Evolutionary conservation across 179 eudicot genomes (phyloP), one percentile per base, ranked within the genome.

Genomic region (Carnegiea gigantea): DNA sequence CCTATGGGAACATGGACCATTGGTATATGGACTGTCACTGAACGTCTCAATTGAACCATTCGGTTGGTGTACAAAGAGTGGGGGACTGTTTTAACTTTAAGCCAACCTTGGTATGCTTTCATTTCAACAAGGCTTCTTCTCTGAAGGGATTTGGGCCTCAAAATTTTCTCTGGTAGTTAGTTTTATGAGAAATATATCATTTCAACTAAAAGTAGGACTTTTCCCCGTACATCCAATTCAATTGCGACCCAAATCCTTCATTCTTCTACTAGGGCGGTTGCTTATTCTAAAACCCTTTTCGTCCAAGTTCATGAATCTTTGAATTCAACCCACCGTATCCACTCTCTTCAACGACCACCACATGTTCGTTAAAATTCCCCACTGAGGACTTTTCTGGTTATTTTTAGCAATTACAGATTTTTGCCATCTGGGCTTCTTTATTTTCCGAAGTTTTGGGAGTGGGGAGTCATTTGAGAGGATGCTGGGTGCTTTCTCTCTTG

Each of bases 401-500:
- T 33, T 81, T 77, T 28, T 38, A 26, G 3, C 23, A 26, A 57
- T 3, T 10, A 44, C 60, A n/a, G 28, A 48, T 28, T 43, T 62
- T 78, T 26, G 28, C 20, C 75, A 84, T 84, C 76, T 84, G 84
- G 87, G 86, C 38, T 46, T 76, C 62, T n/a, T 76, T 86, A 51
- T 11, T 82, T 86, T 86, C 53, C 21, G 7, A n/a, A 43, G 79
- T 40, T 79, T 86, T 67, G 18, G 57, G 84, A 84, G 70, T 62
- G 77, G 36, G 73, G 68, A 60, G 84, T 81, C 4, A n/a, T 67
- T 70, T 76, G 57, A 60, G 46, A 82, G 79, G 40, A 92, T 93
- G 95, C 91, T 89, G 80, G 98, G 96, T 60, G 85, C 89, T 83
- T 83, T 91, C 12, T 85, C 91, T 79, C 82, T 91, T 0, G 86